Base-by-base conservation (phyloP, 208 protist genomes). In the Vickermania ingenoplastis region DNA sequence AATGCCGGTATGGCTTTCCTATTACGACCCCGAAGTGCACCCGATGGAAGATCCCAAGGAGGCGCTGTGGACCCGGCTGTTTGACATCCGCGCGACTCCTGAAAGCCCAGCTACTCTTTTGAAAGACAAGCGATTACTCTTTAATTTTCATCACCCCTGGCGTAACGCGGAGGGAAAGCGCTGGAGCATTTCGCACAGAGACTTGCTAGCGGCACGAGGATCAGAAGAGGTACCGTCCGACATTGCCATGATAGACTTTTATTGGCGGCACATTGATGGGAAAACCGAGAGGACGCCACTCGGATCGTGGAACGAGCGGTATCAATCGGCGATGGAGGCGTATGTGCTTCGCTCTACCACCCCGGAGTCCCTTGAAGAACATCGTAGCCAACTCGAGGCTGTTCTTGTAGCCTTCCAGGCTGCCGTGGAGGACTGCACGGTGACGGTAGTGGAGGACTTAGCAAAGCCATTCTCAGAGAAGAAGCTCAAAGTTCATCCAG, bases 271-370 rank as follows among this genome's bases (percentile, higher is more conserved):
- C 22, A 3, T 3, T 28, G 25, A 36, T 51, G n/a, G n/a, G n/a
- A 7, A 5, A 21, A 14, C 4, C 0, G 5, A 29, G 49, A 41
- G 1, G 5, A 28, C 1, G 24, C 23, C 1, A 31, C 41, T 14
- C 59, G 57, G 24, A 59, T 76, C 50, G 11, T 87, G 80, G 80
- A 87, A 87, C 54, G 56, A 58, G 2, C 52, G 68, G 24, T 81
- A 87, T 48, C 76, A 87, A 49, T 45, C 45, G 0, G 67, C 63
- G 0, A 7, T 83, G 21, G 80, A 87, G 14, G 63, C 57, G 22
- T 1, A 54, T 5, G 14, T 59, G 45, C 45, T 59, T 59, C 55
- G 27, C 63, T 11, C 25, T 13, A 22, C 41, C 49, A 5, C 61
- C 62, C 28, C 7, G 36, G 36, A 45, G 36, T n/a, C 7, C 17